Percentiles rank a stretch among this genome's conserved stretches.
phyloP scores from a whole-genome alignment of 371 early-diverging fungal genomes.

The Thermomucor indicae-seudaticae region DNA sequence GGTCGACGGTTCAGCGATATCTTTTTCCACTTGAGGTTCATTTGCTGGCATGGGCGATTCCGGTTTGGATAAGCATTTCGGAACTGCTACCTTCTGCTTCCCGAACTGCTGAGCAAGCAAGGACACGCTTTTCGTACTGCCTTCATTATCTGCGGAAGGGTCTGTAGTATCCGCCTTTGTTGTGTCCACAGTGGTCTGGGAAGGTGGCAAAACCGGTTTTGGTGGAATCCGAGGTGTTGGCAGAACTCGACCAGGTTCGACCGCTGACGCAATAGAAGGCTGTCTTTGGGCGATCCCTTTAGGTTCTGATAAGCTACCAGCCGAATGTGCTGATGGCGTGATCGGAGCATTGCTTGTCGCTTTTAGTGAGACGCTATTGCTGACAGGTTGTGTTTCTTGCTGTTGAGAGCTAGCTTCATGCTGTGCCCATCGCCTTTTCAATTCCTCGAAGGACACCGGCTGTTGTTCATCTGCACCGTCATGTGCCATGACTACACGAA shows the following conservation, averaged over 20 bases:
- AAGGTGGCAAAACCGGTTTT: slow-evolving; percentile 2
- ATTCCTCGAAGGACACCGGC: slow-evolving; percentile 17
- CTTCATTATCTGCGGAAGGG: neutral
- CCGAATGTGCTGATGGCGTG: neutral
- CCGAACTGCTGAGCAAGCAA: slow-evolving; percentile 15
- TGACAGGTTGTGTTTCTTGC: slow-evolving; percentile 3
- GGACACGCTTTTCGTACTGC: slow-evolving; percentile 8
- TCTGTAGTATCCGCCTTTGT: neutral
- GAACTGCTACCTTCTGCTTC: slow-evolving; percentile 3
- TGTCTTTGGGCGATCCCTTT: neutral
- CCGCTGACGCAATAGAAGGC: neutral
- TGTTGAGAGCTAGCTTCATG: slow-evolving; percentile 10
- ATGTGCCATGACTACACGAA: too few relatives aligned
- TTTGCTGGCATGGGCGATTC: neutral
- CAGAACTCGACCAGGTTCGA: neutral
- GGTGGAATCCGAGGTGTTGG: slow-evolving; percentile 16
- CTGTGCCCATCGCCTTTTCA: slow-evolving; percentile 18
- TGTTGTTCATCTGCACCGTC: slow-evolving; percentile 11
- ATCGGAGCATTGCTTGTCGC: neutral
- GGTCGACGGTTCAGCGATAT: neutral
- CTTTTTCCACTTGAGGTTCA: neutral
- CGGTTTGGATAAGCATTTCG: too few relatives aligned
- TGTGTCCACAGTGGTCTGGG: neutral
- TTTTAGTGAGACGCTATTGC: neutral
- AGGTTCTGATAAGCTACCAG: neutral